Evolutionary conservation across 805 yeast species (phyloP).

Genomic region (Teunomyces cretensis): DNA sequence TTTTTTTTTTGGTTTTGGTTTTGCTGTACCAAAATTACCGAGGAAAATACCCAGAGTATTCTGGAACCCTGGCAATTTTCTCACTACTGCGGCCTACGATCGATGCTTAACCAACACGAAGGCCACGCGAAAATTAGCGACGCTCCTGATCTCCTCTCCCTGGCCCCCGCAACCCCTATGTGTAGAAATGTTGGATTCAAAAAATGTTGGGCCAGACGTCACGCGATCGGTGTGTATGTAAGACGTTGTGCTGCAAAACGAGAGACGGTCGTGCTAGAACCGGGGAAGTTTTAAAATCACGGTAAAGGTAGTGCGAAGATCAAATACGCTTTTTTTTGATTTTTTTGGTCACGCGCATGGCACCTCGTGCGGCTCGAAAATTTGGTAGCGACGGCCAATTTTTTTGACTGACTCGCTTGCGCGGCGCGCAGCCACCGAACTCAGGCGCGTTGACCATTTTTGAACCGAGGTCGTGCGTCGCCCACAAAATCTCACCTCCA

Average conservation of each 20-base stretch:
- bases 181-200: background rate
- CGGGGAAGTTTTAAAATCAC: too few relatives aligned
- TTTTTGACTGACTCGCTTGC: too few relatives aligned
- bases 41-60: background rate
- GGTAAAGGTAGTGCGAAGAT: too few relatives aligned
- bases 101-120: background rate
- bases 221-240: background rate
- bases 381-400: too few relatives aligned
- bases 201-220: conserved; percentile 1
- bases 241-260: background rate
- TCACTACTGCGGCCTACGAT: background rate
- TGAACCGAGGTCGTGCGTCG: too few relatives aligned
- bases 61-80: background rate
- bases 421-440: too few relatives aligned
- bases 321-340: too few relatives aligned
- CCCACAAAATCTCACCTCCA: background rate
- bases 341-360: too few relatives aligned
- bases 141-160: background rate
- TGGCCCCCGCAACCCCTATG: conserved; percentile 2
- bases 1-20: conserved; percentile 1
- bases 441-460: too few relatives aligned
- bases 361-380: too few relatives aligned
- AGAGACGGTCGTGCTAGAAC: background rate
- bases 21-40: background rate
- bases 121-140: background rate